A percentile compares a stretch with the other conserved stretches of the same genome.
phyloP scores from a whole-genome alignment of 768 basidiomycete species.

The Boletus subcaerulescens region DNA sequence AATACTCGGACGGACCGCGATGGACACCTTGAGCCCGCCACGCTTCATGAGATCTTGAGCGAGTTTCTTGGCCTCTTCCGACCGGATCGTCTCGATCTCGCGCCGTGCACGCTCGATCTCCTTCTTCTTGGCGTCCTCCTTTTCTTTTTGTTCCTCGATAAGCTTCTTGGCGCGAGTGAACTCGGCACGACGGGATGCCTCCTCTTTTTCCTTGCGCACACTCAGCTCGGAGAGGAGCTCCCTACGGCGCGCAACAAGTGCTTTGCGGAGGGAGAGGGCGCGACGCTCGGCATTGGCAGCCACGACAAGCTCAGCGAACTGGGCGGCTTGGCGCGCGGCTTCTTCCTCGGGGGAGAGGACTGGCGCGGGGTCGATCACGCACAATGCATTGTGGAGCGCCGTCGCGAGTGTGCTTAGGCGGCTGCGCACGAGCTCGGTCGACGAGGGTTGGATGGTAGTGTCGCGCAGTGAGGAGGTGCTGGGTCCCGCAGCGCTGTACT shows the following conservation, averaged over 20 bases:
- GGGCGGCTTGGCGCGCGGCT: slow-evolving; percentile 41
- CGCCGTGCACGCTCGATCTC: slow-evolving; percentile 77
- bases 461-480: slow-evolving; percentile 28
- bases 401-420: slow-evolving; percentile 74
- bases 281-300: slow-evolving; percentile 74
- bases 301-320: slow-evolving; percentile 56
- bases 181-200: slow-evolving; percentile 76
- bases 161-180: slow-evolving; percentile 61
- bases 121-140: slow-evolving; percentile 58
- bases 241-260: slow-evolving; percentile 79
- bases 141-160: slow-evolving; percentile 56
- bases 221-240: slow-evolving; percentile 83
- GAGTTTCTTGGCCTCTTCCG: slow-evolving; percentile 82
- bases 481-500: slow-evolving; percentile 25
- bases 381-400: slow-evolving; percentile 69
- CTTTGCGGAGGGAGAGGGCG: slow-evolving; percentile 70
- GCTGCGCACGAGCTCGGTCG: slow-evolving; percentile 69
- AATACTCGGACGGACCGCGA: slow-evolving; percentile 49
- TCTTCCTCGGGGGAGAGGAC: slow-evolving; percentile 45
- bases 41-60: slow-evolving; percentile 80
- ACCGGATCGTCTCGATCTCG: slow-evolving; percentile 58
- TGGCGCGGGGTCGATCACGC: slow-evolving; percentile 46
- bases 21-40: slow-evolving; percentile 68
- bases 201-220: slow-evolving; percentile 86
- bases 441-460: slow-evolving; percentile 67